Percentiles rank a stretch among this genome's conserved stretches.
phyloP scores from a whole-genome alignment of 768 basidiomycete species.

The Leccinum longicurvipes region DNA sequence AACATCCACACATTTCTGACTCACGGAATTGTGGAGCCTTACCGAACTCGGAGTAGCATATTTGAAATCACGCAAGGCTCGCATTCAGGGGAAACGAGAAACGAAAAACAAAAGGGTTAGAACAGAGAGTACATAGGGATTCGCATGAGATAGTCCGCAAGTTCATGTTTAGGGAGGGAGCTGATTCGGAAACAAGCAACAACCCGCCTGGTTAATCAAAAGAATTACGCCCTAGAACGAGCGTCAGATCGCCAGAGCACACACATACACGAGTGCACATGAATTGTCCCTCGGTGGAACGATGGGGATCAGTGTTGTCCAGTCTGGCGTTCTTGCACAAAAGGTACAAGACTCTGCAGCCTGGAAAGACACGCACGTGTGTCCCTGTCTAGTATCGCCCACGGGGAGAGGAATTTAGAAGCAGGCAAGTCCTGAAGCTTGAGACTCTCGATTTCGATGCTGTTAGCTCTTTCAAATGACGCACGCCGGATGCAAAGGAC shows the following conservation, averaged over 20 bases:
- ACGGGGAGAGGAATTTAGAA: conserved; percentile 11
- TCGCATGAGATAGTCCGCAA: conserved; percentile 29
- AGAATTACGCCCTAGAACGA: conserved; percentile 16
- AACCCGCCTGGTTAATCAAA: conserved; percentile 18
- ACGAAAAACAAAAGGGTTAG: not conserved
- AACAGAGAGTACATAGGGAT: conserved; percentile 24
- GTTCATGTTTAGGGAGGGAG: conserved; percentile 6
- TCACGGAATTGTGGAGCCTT: conserved; percentile 5
- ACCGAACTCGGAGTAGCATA: conserved; percentile 10
- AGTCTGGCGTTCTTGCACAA: conserved; percentile 14
- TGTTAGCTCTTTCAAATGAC: not conserved
- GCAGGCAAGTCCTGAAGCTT: conserved; percentile 19
- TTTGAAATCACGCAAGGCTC: conserved; percentile 6
- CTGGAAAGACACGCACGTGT: conserved; percentile 20
- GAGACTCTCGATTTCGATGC: conserved; percentile 12
- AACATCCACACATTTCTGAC: conserved; percentile 10
- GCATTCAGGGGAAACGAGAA: conserved; percentile 4
- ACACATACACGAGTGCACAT: conserved; percentile 21
- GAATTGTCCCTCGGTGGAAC: conserved; percentile 21
- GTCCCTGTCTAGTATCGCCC: conserved; percentile 21
- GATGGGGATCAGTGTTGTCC: conserved; percentile 16
- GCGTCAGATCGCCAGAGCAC: conserved; percentile 19
- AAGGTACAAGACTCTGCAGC: conserved; percentile 20
- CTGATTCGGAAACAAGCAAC: conserved; percentile 17
- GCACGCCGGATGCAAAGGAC: not conserved